Conservation (phyloP, 176 grass and related monocot species). For the Aegilops sharonensis region DNA sequence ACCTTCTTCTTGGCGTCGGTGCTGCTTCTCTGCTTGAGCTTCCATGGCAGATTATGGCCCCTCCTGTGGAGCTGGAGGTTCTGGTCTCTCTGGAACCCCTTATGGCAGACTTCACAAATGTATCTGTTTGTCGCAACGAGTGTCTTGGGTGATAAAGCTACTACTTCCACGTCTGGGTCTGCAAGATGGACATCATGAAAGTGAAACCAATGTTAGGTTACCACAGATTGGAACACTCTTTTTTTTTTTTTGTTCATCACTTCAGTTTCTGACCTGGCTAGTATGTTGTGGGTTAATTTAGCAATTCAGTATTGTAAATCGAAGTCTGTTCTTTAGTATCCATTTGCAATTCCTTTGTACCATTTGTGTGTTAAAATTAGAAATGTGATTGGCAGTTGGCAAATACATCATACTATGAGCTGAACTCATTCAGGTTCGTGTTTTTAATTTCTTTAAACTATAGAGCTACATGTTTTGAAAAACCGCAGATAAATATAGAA, state of each 20-base stretch:
- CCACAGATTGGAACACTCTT: neutral
- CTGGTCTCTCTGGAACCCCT: slow-evolving; percentile 72
- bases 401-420: neutral
- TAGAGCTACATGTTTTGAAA: neutral
- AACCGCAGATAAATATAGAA: neutral
- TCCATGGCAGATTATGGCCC: slow-evolving; percentile 72
- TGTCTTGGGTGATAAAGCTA: slow-evolving; percentile 58
- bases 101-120: slow-evolving; percentile 62
- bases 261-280: neutral
- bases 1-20: slow-evolving; percentile 56
- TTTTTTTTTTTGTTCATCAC: neutral
- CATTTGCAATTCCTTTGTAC: neutral
- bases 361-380: neutral
- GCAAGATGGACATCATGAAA: slow-evolving; percentile 20
- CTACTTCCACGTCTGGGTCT: slow-evolving; percentile 62
- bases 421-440: neutral
- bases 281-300: neutral
- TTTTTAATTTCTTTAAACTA: neutral
- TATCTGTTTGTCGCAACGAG: slow-evolving; percentile 63
- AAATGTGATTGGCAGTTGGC: neutral
- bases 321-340: neutral
- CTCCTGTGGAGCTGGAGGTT: slow-evolving; percentile 74
- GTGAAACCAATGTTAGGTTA: slow-evolving; percentile 8
- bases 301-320: neutral
- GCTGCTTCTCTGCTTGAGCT: slow-evolving; percentile 66